These are phyloP conservation scores for Epicoccum sorghinum DNA, from an alignment of 2,329 filamentous ascomycete species.

Conservation along the genomic window DNA sequence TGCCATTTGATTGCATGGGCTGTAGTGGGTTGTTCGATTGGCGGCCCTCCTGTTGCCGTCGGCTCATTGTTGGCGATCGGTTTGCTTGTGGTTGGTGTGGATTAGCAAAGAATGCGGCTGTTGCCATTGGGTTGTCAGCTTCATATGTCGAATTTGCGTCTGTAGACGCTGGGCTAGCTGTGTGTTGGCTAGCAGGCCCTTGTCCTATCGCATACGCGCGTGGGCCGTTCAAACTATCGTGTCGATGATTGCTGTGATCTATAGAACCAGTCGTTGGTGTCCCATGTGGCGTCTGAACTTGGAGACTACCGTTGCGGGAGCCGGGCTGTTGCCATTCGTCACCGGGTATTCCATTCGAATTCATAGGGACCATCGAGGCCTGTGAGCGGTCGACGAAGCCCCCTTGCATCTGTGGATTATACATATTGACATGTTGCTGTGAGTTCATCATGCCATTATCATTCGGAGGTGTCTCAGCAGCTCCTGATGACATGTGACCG, in stretches of 20 bases:
- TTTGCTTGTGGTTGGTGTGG: slow-evolving; percentile 38
- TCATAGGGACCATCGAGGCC: slow-evolving; percentile 41
- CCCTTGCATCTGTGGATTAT: slow-evolving; percentile 49
- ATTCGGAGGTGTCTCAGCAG: slow-evolving; percentile 76
- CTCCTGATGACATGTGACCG: slow-evolving; percentile 92
- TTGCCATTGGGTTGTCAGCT: slow-evolving; percentile 47
- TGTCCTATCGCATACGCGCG: slow-evolving; percentile 68
- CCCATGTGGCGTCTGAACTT: slow-evolving; percentile 51
- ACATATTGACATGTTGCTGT: slow-evolving; percentile 43
- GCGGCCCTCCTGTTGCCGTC: slow-evolving; percentile 34
- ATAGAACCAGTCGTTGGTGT: slow-evolving; percentile 47
- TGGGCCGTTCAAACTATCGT: slow-evolving; percentile 50
- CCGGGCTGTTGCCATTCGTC: slow-evolving; percentile 48
- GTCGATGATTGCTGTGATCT: slow-evolving; percentile 37
- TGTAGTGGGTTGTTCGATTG: slow-evolving; percentile 39
- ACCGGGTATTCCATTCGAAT: slow-evolving; percentile 31
- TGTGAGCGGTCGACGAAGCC: slow-evolving; percentile 31
- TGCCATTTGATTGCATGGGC: slow-evolving; percentile 38
- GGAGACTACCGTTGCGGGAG: slow-evolving; percentile 52
- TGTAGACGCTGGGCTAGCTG: slow-evolving; percentile 61
- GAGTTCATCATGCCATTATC: slow-evolving; percentile 56
- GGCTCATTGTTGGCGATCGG: slow-evolving; percentile 35
- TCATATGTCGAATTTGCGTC: slow-evolving; percentile 52
- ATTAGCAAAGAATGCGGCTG: slow-evolving; percentile 44
- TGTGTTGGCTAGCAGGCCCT: slow-evolving; percentile 61